Base-by-base conservation (phyloP, 2,329 filamentous ascomycete species). In the Teratosphaeria gauchensis region DNA sequence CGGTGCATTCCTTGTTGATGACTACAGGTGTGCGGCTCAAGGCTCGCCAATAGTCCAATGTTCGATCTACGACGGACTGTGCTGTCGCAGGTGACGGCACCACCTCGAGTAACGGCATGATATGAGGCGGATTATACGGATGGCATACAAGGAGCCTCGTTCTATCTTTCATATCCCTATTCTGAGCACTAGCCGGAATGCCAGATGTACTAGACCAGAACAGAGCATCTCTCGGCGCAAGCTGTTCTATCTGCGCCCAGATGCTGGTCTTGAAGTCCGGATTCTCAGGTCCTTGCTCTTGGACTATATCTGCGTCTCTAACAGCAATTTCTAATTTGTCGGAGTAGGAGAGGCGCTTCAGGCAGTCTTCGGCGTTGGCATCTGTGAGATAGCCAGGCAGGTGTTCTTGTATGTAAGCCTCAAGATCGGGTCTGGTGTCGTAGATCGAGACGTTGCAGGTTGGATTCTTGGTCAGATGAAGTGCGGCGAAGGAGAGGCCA, bases 51-150 rank as follows among this genome's bases (percentile, higher is more conserved):
- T 81, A 83, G 0, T 68, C 63, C 31, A 77, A 56, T 4, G 79
- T 80, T 7, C 69, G 66, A 4, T 71, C 63, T 1, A 80, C 68
- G 1, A 75, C 70, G 1, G 69, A 66, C 0, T 68, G 42, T 0
- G 68, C 66, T 0, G 79, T 84, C 32, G 62, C 59, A 4, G 75
- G 76, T 1, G 74, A 76, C 0, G 81, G 80, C 0, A 84, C 82
- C 33, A 85, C 73, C 66, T 85, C 82, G 2, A 85, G 69, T 1
- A 85, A 65, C 0, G 83, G 83, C 80, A 85, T 84, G 56, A 85
- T 76, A 62, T 84, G 81, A 1, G 82, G 83, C 24, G 80, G 83
- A 57, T 85, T 85, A 68, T 82, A 85, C 0, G 83, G 82, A 66
- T 85, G 83, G 3, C 83, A 81, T 1, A 84, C 78, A 0, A 84